Evolutionary conservation across 2,329 filamentous ascomycete genomes (phyloP).

Genomic region (Chaetothyriales sp.): DNA sequence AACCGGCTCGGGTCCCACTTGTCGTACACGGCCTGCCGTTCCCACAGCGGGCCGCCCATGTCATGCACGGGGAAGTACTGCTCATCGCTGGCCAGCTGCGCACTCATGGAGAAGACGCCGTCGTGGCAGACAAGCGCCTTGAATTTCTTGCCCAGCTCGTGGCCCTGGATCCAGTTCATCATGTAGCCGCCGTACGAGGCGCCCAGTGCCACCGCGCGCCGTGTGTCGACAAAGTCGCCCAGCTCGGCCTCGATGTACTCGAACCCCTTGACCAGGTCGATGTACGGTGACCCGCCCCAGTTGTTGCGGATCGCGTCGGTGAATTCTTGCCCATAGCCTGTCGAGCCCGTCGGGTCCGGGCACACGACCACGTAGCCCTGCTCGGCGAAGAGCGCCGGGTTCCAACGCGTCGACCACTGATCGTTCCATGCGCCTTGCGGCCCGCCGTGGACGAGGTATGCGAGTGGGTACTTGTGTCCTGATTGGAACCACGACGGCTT

Average conservation of each 20-base stretch:
- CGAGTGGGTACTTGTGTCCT: conserved; percentile 38
- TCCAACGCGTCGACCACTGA: conserved; percentile 42
- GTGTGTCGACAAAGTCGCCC: conserved; percentile 37
- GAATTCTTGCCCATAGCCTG: conserved; percentile 42
- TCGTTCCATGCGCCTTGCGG: conserved; percentile 41
- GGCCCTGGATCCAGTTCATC: conserved; percentile 46
- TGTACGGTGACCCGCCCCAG: conserved; percentile 43
- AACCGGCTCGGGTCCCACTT: conserved; percentile 45
- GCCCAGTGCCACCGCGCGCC: conserved; percentile 40
- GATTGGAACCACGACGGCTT: conserved; percentile 34
- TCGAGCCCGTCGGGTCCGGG: conserved; percentile 47
- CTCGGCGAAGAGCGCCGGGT: conserved; percentile 44
- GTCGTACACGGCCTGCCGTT: conserved; percentile 37
- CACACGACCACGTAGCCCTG: conserved; percentile 48
- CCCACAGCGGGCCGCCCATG: conserved; percentile 38
- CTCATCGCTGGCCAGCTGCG: conserved; percentile 36
- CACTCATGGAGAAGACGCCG: conserved; percentile 27
- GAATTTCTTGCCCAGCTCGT: conserved; percentile 41
- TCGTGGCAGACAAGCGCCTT: conserved; percentile 45
- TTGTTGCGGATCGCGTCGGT: conserved; percentile 38
- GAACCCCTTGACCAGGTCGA: conserved; percentile 43
- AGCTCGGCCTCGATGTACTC: conserved; percentile 38
- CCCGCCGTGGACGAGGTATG: conserved; percentile 42
- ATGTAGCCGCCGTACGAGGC: conserved; percentile 47
- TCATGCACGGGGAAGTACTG: conserved; percentile 44